Base-by-base conservation (phyloP, 129 eudicot genomes). In the Arctium lappa region DNA sequence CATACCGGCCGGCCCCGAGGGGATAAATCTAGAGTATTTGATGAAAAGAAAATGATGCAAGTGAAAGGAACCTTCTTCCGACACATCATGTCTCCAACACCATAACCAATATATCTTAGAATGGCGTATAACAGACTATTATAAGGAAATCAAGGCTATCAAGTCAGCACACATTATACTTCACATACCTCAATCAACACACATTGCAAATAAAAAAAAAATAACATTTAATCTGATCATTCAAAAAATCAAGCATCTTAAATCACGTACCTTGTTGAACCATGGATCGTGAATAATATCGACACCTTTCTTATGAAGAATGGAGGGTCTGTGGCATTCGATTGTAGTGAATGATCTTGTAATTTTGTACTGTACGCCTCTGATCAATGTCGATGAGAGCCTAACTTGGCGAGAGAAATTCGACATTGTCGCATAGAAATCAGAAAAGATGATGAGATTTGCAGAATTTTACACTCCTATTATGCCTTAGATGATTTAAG, bases 201-300 rank as follows among this genome's bases (percentile, higher is more conserved):
- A 71, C 38, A 40, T 31, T 16, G 18, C 31, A 46, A 22, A 22
- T 22, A 22, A 12, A 65, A 77, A 34, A 30, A 6, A 74, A 56
- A 12, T 15, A 32, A 74, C 65, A 46, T 66, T 65, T 33, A 66
- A 80, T 75, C 16, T 7, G n/a, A 60, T 60, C 27, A 72, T 77
- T 39, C 16, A 50, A 56, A 66, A 82, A 12, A 9, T 74, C n/a
- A 74, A 39, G 46, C 50, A 74, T 39, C 13, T 80, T 1, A 65
- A 77, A 71, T 68, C 27, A 38, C 13, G 53, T 73, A 95, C 99
- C 97, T 95, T 95, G 71, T 95, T 95, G 87, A 90, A 95, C 99
- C 99, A 95, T 33, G 99, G 99, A 90, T 93, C 93, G 68, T 95
- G 99, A 78, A 95, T 92, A 82, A 95, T 95, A 50, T 95, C 97